Evolutionary conservation across 1,284 basidiomycete genomes (phyloP).

Genomic region (Fomes fomentarius): DNA sequence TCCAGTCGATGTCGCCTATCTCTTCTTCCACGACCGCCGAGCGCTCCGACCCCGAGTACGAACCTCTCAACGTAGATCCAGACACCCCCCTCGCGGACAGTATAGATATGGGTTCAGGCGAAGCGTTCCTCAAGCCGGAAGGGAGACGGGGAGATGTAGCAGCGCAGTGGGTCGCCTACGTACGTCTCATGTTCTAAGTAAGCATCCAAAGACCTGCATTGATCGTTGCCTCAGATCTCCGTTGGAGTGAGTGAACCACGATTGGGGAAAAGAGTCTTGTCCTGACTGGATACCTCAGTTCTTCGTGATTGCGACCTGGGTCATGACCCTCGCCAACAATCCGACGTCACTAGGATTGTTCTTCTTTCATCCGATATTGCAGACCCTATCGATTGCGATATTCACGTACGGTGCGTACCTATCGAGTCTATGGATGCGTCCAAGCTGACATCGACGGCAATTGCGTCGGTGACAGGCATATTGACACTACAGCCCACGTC

Average conservation of each 20-base stretch:
- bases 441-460: constrained; percentile 1
- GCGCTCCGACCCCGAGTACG: constrained; percentile 19
- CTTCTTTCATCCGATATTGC: constrained; percentile 64
- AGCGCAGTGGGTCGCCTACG: constrained; percentile 43
- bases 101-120: constrained; percentile 39
- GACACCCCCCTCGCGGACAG: not conserved
- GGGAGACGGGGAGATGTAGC: constrained; percentile 43
- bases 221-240: constrained; percentile 22
- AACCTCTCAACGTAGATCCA: constrained; percentile 21
- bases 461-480: constrained; percentile 50
- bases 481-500: constrained; percentile 77
- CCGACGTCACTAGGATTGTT: constrained; percentile 60
- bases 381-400: constrained; percentile 54
- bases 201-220: too few species aligned
- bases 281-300: constrained; percentile 37
- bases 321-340: constrained; percentile 50
- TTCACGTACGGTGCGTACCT: constrained; percentile 59
- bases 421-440: not conserved
- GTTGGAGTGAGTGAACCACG: constrained; percentile 28
- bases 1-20: constrained; percentile 5
- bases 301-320: constrained; percentile 55
- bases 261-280: not conserved
- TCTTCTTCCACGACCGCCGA: constrained; percentile 8
- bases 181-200: constrained; percentile 38
- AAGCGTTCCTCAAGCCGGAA: constrained; percentile 41